Base-by-base conservation (phyloP, 179 eudicot species). In the Carnegiea gigantea region DNA sequence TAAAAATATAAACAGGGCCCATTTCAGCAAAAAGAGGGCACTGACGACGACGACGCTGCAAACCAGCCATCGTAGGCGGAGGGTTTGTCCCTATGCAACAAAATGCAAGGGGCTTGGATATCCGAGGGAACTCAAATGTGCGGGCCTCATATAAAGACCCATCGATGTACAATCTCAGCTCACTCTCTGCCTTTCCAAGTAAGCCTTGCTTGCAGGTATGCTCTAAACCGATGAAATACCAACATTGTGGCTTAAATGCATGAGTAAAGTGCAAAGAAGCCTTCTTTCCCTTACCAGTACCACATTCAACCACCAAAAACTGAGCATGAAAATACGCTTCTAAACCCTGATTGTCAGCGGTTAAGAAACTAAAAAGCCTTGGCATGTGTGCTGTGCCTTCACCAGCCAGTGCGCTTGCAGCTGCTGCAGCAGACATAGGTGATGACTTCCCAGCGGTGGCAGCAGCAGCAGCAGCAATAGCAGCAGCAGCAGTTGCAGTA, bases 261-360 rank as follows among this genome's bases (percentile, higher is more conserved):
- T 95, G 98, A 77, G 98, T 97, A 79, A 97, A 97, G 90, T 97
- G 98, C 89, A 97, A 87, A 23, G 97, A 93, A 78, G 98, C 90
- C 81, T 93, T 97, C 91, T 89, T 94, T 78, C 98, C 99, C 90
- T 82, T 93, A 44, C 98, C 98, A 78, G 93, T 90, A 78, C 97
- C 97, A 84, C 93, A 88, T 90, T 95, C 99, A 83, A 97, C 93
- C 72, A 93, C 99, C 88, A 97, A 88, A 91, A 97, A 95, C 82
- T 97, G 99, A 78, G 99, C 99, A 86, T 97, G 99, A 80, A 97
- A 97, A 83, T 97, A 97, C n/a, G 99, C 99, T 84, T 97, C 99
- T 84, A 97, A 89, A 72, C 97, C 95, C 87, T 91, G 99, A 89
- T 97, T 95, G 82, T 97, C 99, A 82, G 98, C 95, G 67, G 99